Evolutionary conservation across 2,329 filamentous ascomycete species (phyloP).

Genomic region (Penicillium olsonii): DNA sequence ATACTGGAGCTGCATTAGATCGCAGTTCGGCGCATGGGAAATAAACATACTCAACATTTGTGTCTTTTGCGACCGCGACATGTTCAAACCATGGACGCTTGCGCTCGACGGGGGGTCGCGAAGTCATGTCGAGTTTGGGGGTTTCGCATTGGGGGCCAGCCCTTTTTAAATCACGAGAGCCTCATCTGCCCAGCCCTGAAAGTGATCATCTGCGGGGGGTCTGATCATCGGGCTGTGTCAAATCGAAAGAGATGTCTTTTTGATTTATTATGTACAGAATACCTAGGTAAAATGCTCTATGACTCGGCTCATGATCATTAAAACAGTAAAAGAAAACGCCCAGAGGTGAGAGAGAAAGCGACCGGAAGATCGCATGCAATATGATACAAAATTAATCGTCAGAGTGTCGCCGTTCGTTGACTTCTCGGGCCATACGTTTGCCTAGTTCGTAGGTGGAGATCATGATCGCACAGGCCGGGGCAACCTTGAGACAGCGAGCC

Average conservation of each 20-base stretch:
- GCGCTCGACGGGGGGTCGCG: neutral
- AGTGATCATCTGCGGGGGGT: slow-evolving; percentile 21
- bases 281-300: slow-evolving; percentile 18
- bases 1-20: slow-evolving; percentile 25
- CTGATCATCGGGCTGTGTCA: slow-evolving; percentile 17
- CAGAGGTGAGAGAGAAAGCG: slow-evolving; percentile 16
- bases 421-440: slow-evolving; percentile 78
- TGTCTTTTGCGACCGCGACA: slow-evolving; percentile 13
- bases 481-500: slow-evolving; percentile 88
- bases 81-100: slow-evolving; percentile 19
- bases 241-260: neutral
- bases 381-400: slow-evolving; percentile 23
- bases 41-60: slow-evolving; percentile 30
- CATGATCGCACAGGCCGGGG: slow-evolving; percentile 97
- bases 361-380: slow-evolving; percentile 16
- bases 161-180: slow-evolving; percentile 18
- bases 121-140: slow-evolving; percentile 14
- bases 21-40: neutral
- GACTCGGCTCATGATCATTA: slow-evolving; percentile 26
- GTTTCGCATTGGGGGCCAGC: neutral
- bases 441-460: slow-evolving; percentile 97
- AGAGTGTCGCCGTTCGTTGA: slow-evolving; percentile 62
- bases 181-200: slow-evolving; percentile 18
- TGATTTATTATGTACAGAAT: slow-evolving; percentile 3
- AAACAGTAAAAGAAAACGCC: slow-evolving; percentile 14